Percentiles rank a stretch among this genome's conserved stretches.
These are phyloP conservation scores for Solanum pimpinellifolium DNA, from an alignment of 257 asterid genomes.

Conservation along the genomic window DNA sequence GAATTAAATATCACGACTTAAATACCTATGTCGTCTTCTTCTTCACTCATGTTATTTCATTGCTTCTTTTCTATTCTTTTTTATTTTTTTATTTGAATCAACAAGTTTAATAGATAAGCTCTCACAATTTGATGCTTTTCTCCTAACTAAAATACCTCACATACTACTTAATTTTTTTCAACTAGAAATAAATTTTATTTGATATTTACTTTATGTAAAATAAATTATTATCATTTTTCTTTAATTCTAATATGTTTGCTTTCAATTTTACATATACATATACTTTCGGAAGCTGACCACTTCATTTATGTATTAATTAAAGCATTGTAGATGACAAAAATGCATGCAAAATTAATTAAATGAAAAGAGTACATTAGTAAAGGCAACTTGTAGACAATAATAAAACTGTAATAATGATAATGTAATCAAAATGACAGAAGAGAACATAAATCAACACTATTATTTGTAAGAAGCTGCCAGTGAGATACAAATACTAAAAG, in stretches of 20 bases:
- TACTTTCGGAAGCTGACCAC: not conserved
- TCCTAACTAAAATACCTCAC: too few species aligned
- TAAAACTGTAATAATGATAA: not conserved
- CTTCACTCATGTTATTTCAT: too few species aligned
- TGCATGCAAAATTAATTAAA: not conserved
- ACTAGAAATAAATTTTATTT: not conserved
- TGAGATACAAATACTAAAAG: not conserved
- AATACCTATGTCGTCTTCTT: too few species aligned
- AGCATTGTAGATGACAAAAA: not conserved
- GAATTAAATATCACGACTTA: too few species aligned
- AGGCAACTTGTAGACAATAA: not conserved
- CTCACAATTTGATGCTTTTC: not conserved
- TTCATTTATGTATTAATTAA: not conserved
- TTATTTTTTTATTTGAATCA: not conserved
- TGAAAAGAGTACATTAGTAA: not conserved
- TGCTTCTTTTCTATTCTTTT: too few species aligned
- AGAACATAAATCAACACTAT: not conserved
- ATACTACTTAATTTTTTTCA: not conserved
- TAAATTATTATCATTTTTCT: not conserved
- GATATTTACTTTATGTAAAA: not conserved
- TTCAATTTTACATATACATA: not conserved
- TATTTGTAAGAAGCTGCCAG: not conserved
- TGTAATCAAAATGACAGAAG: not conserved
- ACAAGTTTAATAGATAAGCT: not conserved
- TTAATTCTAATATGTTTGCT: not conserved